Base-by-base conservation (phyloP, 371 early-diverging fungal genomes). In the Circinella umbellata region DNA sequence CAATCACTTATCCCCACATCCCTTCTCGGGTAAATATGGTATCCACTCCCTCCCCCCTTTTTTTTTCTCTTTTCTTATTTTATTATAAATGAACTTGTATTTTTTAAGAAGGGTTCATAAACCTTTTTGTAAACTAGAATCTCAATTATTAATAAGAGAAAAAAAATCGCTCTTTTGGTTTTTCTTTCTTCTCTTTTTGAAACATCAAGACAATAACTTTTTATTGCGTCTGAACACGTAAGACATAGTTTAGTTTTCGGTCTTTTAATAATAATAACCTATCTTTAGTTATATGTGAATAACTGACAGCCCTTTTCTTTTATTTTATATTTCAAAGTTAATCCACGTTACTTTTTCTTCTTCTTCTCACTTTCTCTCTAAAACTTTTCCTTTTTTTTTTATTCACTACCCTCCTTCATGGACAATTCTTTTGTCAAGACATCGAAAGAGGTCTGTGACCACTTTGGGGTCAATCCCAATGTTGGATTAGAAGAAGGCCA, bases 401-500 rank as follows among this genome's bases (percentile, higher is more conserved):
- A 27, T 27, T 27, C 27, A 27, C 59, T 37, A 48, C 48, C 39
- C 15, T 59, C 37, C 46, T 46, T 42, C 48, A 93, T 93, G 93
- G 90, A 91, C 69, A 80, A 87, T 72, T 83, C 88, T 27, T 92
- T 83, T 80, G 78, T 86, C 68, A 88, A 89, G 73, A 75, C 89
- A 63, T 73, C 90, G 27, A 77, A 89, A 69, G 91, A 91, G 79
- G 88, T 93, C 64, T 85, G 92, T 64, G 81, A 80, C 54, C 73
- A 83, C 63, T 90, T 93, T 74, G 73, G 86, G 36, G 93, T 93
- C 34, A 79, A 87, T 61, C 76, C 81, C 15, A 63, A 76, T 6
- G 75, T 77, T 53, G 94, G 94, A 36, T 80, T 95, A 59, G 81
- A 83, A n/a, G 65, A 76, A 14, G 72, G 67, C 18, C 91, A 93